phyloP scores from a whole-genome alignment of 345 rosid species.

The Aquilaria yunnanensis region DNA sequence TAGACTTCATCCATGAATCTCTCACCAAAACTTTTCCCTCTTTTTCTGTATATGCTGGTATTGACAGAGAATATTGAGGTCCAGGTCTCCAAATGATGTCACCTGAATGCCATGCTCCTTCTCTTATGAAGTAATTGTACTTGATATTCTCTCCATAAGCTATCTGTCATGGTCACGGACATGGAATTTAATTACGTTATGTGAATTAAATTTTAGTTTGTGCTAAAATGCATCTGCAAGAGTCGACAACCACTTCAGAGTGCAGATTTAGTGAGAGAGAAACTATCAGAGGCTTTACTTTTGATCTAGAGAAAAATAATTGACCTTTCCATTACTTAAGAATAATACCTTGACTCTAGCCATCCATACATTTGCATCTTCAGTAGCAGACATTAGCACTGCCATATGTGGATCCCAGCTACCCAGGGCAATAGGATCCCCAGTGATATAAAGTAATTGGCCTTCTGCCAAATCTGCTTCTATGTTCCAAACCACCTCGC shows the following conservation, averaged over 20 bases:
- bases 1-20: conserved; percentile 75
- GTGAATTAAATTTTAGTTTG: too few species aligned
- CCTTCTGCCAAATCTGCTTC: conserved; percentile 71
- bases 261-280: too few species aligned
- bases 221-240: too few species aligned
- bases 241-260: too few species aligned
- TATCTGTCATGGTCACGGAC: conserved; percentile 40
- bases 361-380: conserved; percentile 55
- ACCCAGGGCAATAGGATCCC: conserved; percentile 72
- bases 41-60: conserved; percentile 37
- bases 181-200: neutral
- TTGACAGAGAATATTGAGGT: conserved; percentile 66
- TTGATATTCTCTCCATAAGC: conserved; percentile 69
- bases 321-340: neutral
- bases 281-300: too few species aligned
- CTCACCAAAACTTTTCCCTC: conserved; percentile 49
- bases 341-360: conserved; percentile 69
- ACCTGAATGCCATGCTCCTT: conserved; percentile 34
- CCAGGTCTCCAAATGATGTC: conserved; percentile 81
- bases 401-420: conserved; percentile 84
- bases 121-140: conserved; percentile 71
- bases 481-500: conserved; percentile 69
- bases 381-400: conserved; percentile 53
- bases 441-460: conserved; percentile 61
- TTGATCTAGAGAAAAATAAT: too few species aligned